Base-by-base conservation (phyloP, 2,329 filamentous ascomycete genomes). In the Aspergillus nomiae region DNA sequence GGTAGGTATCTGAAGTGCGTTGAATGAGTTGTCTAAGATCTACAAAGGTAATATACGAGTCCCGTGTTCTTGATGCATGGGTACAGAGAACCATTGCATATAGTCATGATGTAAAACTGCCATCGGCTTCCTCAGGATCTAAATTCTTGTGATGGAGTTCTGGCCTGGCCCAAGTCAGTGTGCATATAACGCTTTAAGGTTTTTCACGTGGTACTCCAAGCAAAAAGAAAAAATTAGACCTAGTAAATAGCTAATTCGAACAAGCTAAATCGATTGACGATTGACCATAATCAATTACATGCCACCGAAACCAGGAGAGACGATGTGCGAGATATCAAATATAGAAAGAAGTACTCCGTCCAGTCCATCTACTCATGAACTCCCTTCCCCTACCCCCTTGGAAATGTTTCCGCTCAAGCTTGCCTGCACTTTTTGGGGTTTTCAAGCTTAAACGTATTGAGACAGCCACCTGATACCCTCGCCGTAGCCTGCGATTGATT, bases 391-490 rank as follows among this genome's bases (percentile, higher is more conserved):
- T 28, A 4, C 38, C 38, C 34, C 34, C 1, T 41, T 41, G 19
- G 34, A 26, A 26, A 26, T 28, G 45, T 26, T 48, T 26, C 21
- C 45, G 21, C 45, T 16, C 21, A 48, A 32, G 48, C 28, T 51
- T 51, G 16, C 48, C 11, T 48, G 6, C 7, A 11, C 3, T 4
- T 14, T 19, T 26, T 51, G n/a, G 16, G 0, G 11, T 19, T 56
- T n/a, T 2, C 48, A 51, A 56, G 55, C 78, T 84, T 90, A 96
- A 77, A 96, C 92, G 76, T 96, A 96, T 85, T 96, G 92, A 61
- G 92, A 92, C 81, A 96, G 81, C 93, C 92, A 96, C 83, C 92
- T 88, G 81, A 96, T 94, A 73, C 87, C 93, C 73, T 96, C 93
- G 60, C 92, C 92, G 79, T 96, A 96, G 69, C 91, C 88, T 90